Conservation (phyloP, 805 yeast species). For the Sugiyamaella qingdaonensis region DNA sequence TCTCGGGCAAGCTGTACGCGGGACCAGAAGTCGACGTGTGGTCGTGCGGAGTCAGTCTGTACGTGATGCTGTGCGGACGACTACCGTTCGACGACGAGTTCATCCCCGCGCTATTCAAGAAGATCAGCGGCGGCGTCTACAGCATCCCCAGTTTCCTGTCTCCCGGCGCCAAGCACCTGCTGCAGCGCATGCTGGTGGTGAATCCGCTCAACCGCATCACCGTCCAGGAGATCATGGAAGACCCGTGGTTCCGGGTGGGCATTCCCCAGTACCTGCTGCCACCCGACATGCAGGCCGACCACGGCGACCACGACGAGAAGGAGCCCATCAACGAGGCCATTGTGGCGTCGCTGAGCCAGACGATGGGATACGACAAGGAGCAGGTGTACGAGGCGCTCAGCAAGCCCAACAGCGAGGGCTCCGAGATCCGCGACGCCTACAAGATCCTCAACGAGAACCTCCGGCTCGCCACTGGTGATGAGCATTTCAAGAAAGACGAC, state of each 20-base stretch:
- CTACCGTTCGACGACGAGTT: constrained; percentile 95
- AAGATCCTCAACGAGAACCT: constrained; percentile 75
- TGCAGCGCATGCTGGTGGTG: constrained; percentile 88
- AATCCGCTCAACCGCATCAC: constrained; percentile 92
- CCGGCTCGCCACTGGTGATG: constrained; percentile 16
- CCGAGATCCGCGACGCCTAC: constrained; percentile 83
- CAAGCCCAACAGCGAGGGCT: constrained; percentile 30
- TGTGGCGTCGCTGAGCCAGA: constrained; percentile 64
- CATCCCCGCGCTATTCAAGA: constrained; percentile 89
- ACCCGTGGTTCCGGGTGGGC: constrained; percentile 85
- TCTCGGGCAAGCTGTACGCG: constrained; percentile 89
- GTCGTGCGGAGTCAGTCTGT: constrained; percentile 93
- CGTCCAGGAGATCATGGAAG: constrained; percentile 86
- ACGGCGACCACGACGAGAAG: constrained; percentile 17
- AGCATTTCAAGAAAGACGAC: constrained; percentile 21
- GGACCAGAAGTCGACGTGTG: constrained; percentile 99
- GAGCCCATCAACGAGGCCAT: constrained; percentile 64
- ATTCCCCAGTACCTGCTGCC: constrained; percentile 78
- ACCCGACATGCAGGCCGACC: constrained; percentile 35
- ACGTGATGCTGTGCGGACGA: constrained; percentile 94
- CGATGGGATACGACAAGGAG: constrained; percentile 86
- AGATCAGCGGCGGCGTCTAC: constrained; percentile 89
- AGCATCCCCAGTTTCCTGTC: constrained; percentile 83
- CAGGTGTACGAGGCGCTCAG: constrained; percentile 73
- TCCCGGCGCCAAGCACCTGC: constrained; percentile 74